phyloP scores from a whole-genome alignment of 2,329 filamentous ascomycete species.

The Bipolaris cookei region DNA sequence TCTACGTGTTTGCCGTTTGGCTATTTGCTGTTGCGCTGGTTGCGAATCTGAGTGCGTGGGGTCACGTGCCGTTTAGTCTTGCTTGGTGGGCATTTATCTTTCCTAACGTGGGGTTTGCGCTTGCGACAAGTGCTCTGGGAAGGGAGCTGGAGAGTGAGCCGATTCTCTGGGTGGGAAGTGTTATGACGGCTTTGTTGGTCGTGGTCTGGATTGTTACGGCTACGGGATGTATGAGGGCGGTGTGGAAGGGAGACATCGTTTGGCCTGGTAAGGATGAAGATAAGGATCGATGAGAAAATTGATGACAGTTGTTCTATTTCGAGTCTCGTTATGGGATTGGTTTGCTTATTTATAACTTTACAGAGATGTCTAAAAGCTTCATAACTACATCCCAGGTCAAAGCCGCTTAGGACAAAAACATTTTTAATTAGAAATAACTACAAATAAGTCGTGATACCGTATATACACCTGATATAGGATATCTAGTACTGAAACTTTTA shows the following conservation, averaged over 20 bases:
- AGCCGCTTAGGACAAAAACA: too few species aligned
- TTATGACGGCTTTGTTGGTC: conserved; percentile 59
- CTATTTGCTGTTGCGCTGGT: conserved; percentile 54
- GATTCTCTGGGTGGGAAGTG: conserved; percentile 50
- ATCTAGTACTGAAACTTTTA: too few species aligned
- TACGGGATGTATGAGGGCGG: conserved; percentile 56
- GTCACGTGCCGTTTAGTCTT: conserved; percentile 59
- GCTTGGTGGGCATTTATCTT: conserved; percentile 64
- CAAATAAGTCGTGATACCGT: too few species aligned
- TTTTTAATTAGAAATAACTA: too few species aligned
- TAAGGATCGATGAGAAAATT: conserved; percentile 20
- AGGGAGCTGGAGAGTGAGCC: conserved; percentile 39
- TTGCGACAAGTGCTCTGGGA: conserved; percentile 47
- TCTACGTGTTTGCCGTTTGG: conserved; percentile 68
- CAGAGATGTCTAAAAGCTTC: too few species aligned
- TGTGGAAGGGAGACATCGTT: conserved; percentile 59
- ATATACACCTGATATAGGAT: too few species aligned
- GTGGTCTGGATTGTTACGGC: conserved; percentile 60
- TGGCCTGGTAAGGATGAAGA: conserved; percentile 56
- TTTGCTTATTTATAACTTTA: too few species aligned
- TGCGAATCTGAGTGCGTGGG: conserved; percentile 23
- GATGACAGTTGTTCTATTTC: too few species aligned
- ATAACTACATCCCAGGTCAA: too few species aligned
- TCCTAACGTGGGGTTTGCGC: conserved; percentile 50
- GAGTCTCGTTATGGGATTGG: not conserved